Conservation (phyloP, 805 yeast species). For the Dipodascus albidus region DNA sequence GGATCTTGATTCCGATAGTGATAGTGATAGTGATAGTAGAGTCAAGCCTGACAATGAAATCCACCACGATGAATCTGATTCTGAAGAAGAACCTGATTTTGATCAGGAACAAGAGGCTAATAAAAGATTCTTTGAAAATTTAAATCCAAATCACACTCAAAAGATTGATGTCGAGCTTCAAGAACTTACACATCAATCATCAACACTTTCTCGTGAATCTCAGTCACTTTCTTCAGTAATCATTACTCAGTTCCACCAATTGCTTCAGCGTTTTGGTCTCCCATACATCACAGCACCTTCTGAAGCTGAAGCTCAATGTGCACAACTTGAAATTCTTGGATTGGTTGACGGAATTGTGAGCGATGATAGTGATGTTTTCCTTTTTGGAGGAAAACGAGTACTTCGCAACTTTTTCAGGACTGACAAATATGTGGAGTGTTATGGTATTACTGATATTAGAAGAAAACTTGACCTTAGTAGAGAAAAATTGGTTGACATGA, state of each 20-base stretch:
- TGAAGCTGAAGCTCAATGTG: constrained; percentile 99
- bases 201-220: constrained; percentile 26
- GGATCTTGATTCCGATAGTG: not conserved
- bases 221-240: constrained; percentile 57
- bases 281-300: constrained; percentile 94
- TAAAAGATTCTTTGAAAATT: constrained; percentile 37
- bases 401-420: constrained; percentile 94
- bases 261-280: constrained; percentile 78
- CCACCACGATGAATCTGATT: constrained; percentile 14
- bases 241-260: constrained; percentile 85
- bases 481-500: constrained; percentile 61
- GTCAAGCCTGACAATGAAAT: not conserved
- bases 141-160: constrained; percentile 19
- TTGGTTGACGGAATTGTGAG: constrained; percentile 93
- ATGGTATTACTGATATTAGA: constrained; percentile 46
- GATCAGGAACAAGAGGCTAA: constrained; percentile 57
- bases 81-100: constrained; percentile 25
- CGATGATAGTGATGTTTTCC: constrained; percentile 93
- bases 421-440: constrained; percentile 83
- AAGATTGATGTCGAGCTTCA: constrained; percentile 15
- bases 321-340: constrained; percentile 52
- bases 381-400: constrained; percentile 75
- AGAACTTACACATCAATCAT: constrained; percentile 13
- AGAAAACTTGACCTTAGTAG: constrained; percentile 55
- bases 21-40: not conserved